Base-by-base conservation (phyloP, 2,329 filamentous ascomycete species). In the Fusarium camptoceras region DNA sequence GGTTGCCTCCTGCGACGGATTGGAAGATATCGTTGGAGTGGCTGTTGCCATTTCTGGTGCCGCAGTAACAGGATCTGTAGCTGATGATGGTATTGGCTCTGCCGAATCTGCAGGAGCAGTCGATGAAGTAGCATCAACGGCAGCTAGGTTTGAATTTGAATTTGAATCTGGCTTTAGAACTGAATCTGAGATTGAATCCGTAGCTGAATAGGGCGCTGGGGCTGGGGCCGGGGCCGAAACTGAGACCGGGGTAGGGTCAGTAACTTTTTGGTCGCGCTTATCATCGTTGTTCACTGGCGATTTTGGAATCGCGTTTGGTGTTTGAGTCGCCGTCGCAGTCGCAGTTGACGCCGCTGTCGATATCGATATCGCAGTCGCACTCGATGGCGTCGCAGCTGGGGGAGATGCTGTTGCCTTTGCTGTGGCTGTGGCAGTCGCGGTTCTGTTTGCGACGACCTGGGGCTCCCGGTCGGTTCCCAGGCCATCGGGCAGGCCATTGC, bases 401-500 rank as follows among this genome's bases (percentile, higher is more conserved):
- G 49, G 30, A 62, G 64, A 51, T 42, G 49, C 28, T 25, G 49
- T 46, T 55, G 51, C 49, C 24, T 53, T 53, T 41, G n/a, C 34
- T 44, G 62, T 72, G 31, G 59, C 31, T 54, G 44, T 62, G 30
- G 24, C 44, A 28, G 56, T 47, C 44, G 59, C 28, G 39, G 59
- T 74, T 59, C 61, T 66, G 51, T 56, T 69, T 66, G 71, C 64
- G 64, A 72, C 64, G 61, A 66, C 59, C 66, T 74, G 71, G 48
- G 71, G 55, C 47, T 73, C 66, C 66, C 63, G 69, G 64, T 72
- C 68, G 43, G 61, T 59, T 46, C 69, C 62, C 55, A 71, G 64
- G 67, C 59, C 64, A 58, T 68, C 62, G 59, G 66, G 62, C 54
- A 71, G 64, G 74, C 74, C 75, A 70, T 75, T 71, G 65, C 77